Conservation (phyloP, 345 rosid genomes). For the Sonneratia caseolaris region DNA sequence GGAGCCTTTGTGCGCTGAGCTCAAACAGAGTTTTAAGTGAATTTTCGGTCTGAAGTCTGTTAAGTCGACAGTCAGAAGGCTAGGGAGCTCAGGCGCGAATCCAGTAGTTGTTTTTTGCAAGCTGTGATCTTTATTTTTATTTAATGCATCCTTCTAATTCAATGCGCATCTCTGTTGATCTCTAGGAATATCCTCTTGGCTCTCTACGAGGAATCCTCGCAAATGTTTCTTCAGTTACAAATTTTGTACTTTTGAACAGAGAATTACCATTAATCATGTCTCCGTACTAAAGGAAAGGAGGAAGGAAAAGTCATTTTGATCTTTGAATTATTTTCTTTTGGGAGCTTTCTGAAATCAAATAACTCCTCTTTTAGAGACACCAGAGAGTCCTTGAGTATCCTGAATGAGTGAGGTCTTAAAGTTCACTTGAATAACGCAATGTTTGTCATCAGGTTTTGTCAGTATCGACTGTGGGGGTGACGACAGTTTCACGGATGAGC, state of each 20-base stretch:
- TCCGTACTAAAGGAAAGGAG: too few relatives aligned
- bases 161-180: too few relatives aligned
- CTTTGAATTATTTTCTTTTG: not conserved
- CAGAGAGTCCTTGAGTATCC: not conserved
- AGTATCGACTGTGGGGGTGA: conserved; percentile 91
- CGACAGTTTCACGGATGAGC: conserved; percentile 56
- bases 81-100: not conserved
- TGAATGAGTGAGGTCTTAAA: not conserved
- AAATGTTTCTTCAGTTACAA: too few relatives aligned
- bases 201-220: too few relatives aligned
- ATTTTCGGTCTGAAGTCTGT: not conserved
- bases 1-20: not conserved
- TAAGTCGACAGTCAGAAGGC: not conserved
- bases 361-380: not conserved
- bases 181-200: too few relatives aligned
- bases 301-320: not conserved
- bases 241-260: too few relatives aligned
- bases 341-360: not conserved
- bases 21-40: not conserved
- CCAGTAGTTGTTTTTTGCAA: not conserved
- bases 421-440: not conserved
- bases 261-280: too few relatives aligned
- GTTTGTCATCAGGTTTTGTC: conserved; percentile 59
- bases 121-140: not conserved
- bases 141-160: not conserved